Evolutionary conservation across 2,329 filamentous ascomycete species (phyloP), one percentile per base, ranked within the genome.

Genomic region (Aspergillus novofumigatus): DNA sequence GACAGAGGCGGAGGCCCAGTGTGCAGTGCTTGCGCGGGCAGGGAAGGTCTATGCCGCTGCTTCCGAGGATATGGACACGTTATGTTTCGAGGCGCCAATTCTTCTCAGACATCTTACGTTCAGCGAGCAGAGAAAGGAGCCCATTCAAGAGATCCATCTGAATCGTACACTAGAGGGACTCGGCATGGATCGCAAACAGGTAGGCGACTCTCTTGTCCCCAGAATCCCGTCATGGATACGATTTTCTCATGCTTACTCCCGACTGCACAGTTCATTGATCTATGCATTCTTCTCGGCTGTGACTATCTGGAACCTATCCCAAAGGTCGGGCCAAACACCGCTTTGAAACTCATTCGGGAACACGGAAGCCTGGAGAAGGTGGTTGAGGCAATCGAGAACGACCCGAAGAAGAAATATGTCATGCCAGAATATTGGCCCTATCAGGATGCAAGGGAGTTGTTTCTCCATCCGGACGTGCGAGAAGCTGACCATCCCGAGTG

Each of bases 361-460:
- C 87, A 97, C 77, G 90, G 90, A 53, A 86, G 84, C 3, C 84
- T 99, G 45, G 94, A 99, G 70, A 90, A 89, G 58, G 87, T 99
- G 1, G 87, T 97, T 47, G 90, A 91, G 60, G 83, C 81, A 61
- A 89, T 96, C 64, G 80, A 93, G 69, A 87, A 86, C 42, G 89
- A 91, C 65, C 80, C 85, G 11, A 91, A 90, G 73, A 82, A 87
- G 62, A 95, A 94, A 71, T 96, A 89, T 75, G 84, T 82, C 0
- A 81, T 99, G 11, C 94, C 94, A 0, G 92, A 96, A n/a, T 91
- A 97, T 77, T 99, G 94, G 93, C 94, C 94, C 0, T 99, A 88
- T 74, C 81, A 88, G 66, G 92, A 99, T 68, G 95, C 94, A 7
- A 90, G 95, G 44, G 86, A 92, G 20, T 85, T 99, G 28, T 97